A percentile compares a stretch with the other conserved stretches of the same genome.
phyloP scores from a whole-genome alignment of 2,329 filamentous ascomycete genomes.

The Hirsutella minnesotensis region DNA sequence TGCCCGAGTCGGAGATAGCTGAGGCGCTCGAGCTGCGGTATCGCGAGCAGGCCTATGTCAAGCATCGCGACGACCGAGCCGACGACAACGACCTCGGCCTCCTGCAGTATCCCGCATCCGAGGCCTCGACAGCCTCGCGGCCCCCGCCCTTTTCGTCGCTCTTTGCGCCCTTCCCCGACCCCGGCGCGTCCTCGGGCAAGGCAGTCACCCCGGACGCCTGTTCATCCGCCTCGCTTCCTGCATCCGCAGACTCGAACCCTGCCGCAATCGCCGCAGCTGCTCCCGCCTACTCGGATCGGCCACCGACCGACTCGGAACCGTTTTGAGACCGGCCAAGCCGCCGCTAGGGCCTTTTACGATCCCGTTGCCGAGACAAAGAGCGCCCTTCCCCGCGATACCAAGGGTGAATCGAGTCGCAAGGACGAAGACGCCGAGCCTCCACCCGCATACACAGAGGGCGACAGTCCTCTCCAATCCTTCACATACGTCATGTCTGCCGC shows the following conservation, averaged over 20 bases:
- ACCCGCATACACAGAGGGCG: conserved; percentile 90
- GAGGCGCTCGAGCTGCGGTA: no score
- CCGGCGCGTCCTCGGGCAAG: conserved; percentile 21
- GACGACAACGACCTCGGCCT: conserved; percentile 22
- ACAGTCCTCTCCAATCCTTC: conserved; percentile 83
- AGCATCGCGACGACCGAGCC: conserved; percentile 6
- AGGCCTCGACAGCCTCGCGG: conserved; percentile 37
- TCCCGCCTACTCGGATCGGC: conserved; percentile 36
- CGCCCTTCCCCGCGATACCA: conserved; percentile 70
- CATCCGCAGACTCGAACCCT: no score
- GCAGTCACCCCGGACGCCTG: conserved; percentile 3
- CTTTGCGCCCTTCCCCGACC: conserved; percentile 30
- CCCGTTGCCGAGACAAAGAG: conserved; percentile 67
- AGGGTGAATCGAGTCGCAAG: conserved; percentile 63
- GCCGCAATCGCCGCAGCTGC: no score
- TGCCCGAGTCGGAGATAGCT: conserved; percentile 13
- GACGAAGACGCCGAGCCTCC: conserved; percentile 82
- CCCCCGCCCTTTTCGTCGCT: conserved; percentile 52
- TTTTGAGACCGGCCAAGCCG: conserved; percentile 22
- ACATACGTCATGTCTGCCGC: conserved; percentile 96
- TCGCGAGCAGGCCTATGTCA: conserved; percentile 8
- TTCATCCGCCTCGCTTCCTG: conserved; percentile 5
- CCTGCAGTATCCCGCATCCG: conserved; percentile 46
- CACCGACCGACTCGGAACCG: conserved; percentile 27
- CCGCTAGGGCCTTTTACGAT: conserved; percentile 32